Evolutionary conservation across 352 stramenopile genomes (phyloP), one percentile per base, ranked within the genome.

Genomic region (Pythium sp.): DNA sequence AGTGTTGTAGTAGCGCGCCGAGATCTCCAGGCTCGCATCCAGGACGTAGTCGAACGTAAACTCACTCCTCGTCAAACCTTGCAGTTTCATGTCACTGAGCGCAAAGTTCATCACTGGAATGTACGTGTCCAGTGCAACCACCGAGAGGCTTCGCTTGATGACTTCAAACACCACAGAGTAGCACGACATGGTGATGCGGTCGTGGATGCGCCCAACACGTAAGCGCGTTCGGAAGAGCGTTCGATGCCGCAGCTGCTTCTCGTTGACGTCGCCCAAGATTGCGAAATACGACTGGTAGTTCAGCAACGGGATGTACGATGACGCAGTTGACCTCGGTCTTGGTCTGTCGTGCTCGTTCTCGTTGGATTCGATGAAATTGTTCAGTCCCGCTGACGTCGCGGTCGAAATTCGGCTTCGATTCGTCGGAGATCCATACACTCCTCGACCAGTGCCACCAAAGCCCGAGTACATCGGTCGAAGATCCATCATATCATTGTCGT

Each of bases 101-200:
- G 86, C 91, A 34, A 95, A 88, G 65, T 95, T 97, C 81, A 95
- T 95, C 41, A 97, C 88, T 1, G 89, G 89, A 62, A 97, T 97
- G 60, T 95, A 97, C 7, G 89, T 97, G 63, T 97, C 89, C 14
- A 97, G 70, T 0, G 89, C 91, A 6, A 97, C 86, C 9, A 95
- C 77, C 11, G 89, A 95, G n/a, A 96, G 72, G 47, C 87, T 95
- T 9, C 87, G 78, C 73, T 96, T 96, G 70, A 96, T 94, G 36
- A 96, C 89, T 76, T 96, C 89, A 51, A 95, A 95, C 30, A 96
- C 82, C 14, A 96, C 75, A 1, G 83, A 91, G 66, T 89, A 87
- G 68, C 86, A 94, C 1, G 77, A 76, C 8, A 93, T 68, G 1
- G 74, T 87, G 30, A 96, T 73, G 1, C 74, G 75, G 59, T 96